Percentiles rank a stretch among this genome's conserved stretches.
Conservation (phyloP, 169 alveolate genomes). For the Babesia ovis region DNA sequence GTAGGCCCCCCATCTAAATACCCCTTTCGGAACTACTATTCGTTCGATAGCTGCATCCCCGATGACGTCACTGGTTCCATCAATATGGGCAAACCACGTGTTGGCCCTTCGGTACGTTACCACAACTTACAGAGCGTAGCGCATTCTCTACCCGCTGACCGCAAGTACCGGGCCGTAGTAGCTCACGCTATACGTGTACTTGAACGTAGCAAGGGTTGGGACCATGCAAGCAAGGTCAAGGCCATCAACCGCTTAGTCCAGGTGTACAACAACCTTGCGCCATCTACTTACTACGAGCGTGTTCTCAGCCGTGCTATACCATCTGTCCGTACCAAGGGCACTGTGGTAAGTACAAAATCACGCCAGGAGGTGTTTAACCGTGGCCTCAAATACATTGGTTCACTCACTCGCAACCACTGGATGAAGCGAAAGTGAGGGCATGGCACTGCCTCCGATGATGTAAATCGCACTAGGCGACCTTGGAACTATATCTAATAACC, state of each 20-base stretch:
- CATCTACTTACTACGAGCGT: conserved; percentile 66
- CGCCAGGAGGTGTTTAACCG: conserved; percentile 71
- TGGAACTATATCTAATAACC: too few species aligned
- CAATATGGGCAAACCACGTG: conserved; percentile 48
- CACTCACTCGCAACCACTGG: conserved; percentile 73
- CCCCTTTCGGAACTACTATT: conserved; percentile 63
- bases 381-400: conserved; percentile 71
- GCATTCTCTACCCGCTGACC: conserved; percentile 78
- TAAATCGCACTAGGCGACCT: too few species aligned
- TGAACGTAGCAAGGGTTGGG: conserved; percentile 79
- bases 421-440: conserved; percentile 23
- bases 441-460: background rate
- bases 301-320: conserved; percentile 70
- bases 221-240: conserved; percentile 75
- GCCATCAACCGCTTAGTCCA: conserved; percentile 74
- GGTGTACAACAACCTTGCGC: conserved; percentile 76
- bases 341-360: conserved; percentile 60
- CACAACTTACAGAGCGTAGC: conserved; percentile 79
- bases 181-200: conserved; percentile 74
- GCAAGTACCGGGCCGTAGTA: conserved; percentile 73
- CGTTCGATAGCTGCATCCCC: conserved; percentile 55
- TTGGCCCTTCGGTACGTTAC: conserved; percentile 43
- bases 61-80: conserved; percentile 68
- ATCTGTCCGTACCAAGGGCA: conserved; percentile 49
- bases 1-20: conserved; percentile 21